Conservation (phyloP, 139 green algal species). For the Diplosphaera chodatii region DNA sequence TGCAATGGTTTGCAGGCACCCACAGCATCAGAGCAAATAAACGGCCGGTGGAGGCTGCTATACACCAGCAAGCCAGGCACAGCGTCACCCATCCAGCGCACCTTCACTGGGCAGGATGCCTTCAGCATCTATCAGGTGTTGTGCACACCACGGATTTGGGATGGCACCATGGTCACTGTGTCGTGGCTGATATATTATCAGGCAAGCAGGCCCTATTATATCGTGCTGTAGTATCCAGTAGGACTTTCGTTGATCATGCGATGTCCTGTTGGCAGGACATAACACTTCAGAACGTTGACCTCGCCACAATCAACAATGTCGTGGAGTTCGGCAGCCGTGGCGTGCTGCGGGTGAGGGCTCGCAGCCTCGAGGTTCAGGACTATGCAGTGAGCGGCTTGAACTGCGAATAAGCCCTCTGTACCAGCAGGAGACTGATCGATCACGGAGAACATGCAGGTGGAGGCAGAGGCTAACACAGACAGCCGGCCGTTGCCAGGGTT, state of each 20-base stretch:
- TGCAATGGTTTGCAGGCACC: conserved; percentile 40
- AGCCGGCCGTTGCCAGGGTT: conserved; percentile 57
- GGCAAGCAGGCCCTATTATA: no score
- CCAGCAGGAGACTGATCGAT: no score
- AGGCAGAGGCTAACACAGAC: conserved; percentile 72
- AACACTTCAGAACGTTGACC: background rate
- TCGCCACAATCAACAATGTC: background rate
- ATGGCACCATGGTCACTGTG: no score
- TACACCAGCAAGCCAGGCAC: conserved; percentile 71
- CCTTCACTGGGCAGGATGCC: conserved; percentile 80
- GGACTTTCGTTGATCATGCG: no score
- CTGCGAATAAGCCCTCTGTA: no score
- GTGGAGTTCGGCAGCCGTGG: background rate
- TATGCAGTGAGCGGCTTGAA: no score
- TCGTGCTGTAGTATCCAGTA: no score
- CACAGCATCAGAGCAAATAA: conserved; percentile 35
- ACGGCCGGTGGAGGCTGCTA: conserved; percentile 76
- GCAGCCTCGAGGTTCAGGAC: no score
- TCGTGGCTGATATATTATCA: no score
- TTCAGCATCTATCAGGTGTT: conserved; percentile 84
- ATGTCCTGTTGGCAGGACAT: no score
- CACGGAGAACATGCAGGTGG: no score
- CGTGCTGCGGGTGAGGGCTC: background rate
- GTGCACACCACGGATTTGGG: no score
- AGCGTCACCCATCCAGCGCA: conserved; percentile 83